Base-by-base conservation (phyloP, 768 basidiomycete genomes). In the Imleria badia region DNA sequence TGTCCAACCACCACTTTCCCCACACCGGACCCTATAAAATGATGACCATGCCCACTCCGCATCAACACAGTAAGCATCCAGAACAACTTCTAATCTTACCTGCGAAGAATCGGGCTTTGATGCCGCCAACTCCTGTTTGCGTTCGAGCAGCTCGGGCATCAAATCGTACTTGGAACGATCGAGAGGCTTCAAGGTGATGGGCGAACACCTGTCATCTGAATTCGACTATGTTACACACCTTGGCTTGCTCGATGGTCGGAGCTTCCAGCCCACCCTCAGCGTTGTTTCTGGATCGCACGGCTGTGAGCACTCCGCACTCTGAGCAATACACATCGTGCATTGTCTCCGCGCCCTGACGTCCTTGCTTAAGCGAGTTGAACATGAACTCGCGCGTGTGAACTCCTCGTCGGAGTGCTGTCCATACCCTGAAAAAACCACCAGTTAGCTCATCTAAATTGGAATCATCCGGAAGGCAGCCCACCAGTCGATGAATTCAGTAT, bases 291-390 rank as follows among this genome's bases (percentile, higher is more conserved):
- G 60, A 60, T 12, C 60, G 52, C n/a, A 48, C 60, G 1, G 19
- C 10, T 3, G 53, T 60, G 19, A 60, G 36, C 33, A 55, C 15
- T 11, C 60, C 60, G 22, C 60, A 60, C 43, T 60, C 60, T 6
- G 60, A 60, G 34, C 60, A 60, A 45, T 60, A 60, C 17, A 60
- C 60, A 14, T 60, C 60, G 10, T 60, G 58, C 60, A 60, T 60
- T 1, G 13, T 60, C 50, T 60, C 60, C 14, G 58, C 58, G 17
- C 60, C 60, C 26, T 60, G 60, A 5, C 53, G 52, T 11, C 60
- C 50, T 8, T 33, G 6, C 41, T 49, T 60, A 39, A 60, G 53
- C 3, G 60, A 19, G 15, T 60, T 60, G 45, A 60, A 60, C 47
- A 60, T 60, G 14, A 60, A 60, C 12, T 55, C 58, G 15, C 58